Base-by-base conservation (phyloP, 2,329 filamentous ascomycete species). In the Paraconiothyrium brasiliense region DNA sequence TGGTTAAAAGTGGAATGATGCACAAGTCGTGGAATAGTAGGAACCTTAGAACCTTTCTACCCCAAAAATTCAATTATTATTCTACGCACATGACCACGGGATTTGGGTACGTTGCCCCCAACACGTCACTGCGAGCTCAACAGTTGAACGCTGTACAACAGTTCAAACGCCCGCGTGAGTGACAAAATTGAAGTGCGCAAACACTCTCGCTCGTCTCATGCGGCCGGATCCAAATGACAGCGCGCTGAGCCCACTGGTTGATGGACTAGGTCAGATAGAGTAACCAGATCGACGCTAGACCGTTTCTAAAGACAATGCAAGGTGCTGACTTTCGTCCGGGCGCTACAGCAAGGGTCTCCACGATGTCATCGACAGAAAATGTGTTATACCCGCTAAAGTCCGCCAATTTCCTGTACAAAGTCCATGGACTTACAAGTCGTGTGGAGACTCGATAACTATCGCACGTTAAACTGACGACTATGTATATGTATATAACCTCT, bases 361-460 rank as follows among this genome's bases (percentile, higher is more conserved):
- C 8, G 30, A 49, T 22, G 4, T 24, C 43, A 11, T 46, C 13
- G 43, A 24, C n/a, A 24, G 30, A 41, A 35, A 20, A 22, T 27
- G 11, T n/a, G 32, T 58, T 54, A 61, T 34, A 20, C 48, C 59
- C 54, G 39, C 46, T 49, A 58, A 59, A 57, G 37, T 60, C 58
- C 52, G 58, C 14, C 35, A 57, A 60, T 39, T 16, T 60, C 47
- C 58, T 34, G 32, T 30, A 24, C 14, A 22, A 13, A 9, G 20
- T 27, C 37, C 24, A 35, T 16, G 35, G 30, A 16, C 8, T 5
- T 22, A 35, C 30, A 50, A 20, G 14, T n/a, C 7, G 4, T 35
- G 30, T 50, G 47, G 30, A 34, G 30, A 14, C 4, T 2, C 20
- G 43, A 46, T 24, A n/a, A 46, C 13, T 22, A 35, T 50, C 4